Evolutionary conservation across 192 early-diverging fungal species (phyloP).

Genomic region (Haplosporangium gracile): DNA sequence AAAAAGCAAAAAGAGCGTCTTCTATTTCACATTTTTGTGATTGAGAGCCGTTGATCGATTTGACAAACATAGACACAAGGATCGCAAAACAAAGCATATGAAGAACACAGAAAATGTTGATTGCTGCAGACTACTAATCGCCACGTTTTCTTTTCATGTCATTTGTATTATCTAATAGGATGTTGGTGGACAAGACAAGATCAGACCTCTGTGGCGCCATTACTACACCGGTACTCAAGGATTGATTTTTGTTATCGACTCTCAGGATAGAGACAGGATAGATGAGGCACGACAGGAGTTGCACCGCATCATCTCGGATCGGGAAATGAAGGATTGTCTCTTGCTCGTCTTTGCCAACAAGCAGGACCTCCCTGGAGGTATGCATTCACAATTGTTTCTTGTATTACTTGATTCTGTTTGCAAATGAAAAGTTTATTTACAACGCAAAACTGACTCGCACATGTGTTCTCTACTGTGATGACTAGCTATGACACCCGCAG

Average conservation of each 20-base stretch:
- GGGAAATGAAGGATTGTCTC: slow-evolving; percentile 88
- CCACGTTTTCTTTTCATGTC: neutral
- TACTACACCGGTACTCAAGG: slow-evolving; percentile 90
- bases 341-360: slow-evolving; percentile 90
- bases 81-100: neutral
- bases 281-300: slow-evolving; percentile 88
- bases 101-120: neutral
- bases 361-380: slow-evolving; percentile 77
- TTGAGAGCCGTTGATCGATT: neutral
- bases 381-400: neutral
- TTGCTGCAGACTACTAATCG: neutral
- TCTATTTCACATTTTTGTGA: neutral
- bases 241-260: slow-evolving; percentile 91
- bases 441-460: neutral
- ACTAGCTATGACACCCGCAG: slow-evolving; percentile 93
- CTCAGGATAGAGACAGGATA: slow-evolving; percentile 88
- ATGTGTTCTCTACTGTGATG: neutral
- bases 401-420: slow-evolving; percentile 9
- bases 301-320: slow-evolving; percentile 84
- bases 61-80: neutral
- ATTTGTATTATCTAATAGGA: slow-evolving; percentile 60
- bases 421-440: neutral
- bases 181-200: slow-evolving; percentile 94
- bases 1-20: neutral
- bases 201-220: slow-evolving; percentile 88